phyloP scores from a whole-genome alignment of 2,329 filamentous ascomycete genomes.

The Oidium heveae region DNA sequence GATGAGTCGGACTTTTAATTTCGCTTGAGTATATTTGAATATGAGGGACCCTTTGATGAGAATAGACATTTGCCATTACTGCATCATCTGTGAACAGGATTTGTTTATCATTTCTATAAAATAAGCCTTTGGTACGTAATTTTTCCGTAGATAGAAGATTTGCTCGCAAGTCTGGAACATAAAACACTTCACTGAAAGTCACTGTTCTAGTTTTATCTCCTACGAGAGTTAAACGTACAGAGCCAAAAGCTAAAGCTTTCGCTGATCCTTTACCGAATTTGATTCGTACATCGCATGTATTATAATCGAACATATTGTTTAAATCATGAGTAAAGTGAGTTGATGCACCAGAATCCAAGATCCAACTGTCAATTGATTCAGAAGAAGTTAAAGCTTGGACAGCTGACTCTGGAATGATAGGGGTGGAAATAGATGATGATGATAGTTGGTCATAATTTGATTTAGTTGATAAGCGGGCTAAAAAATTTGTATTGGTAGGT shows the following conservation, averaged over 20 bases:
- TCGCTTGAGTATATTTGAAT: neutral
- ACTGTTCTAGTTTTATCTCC: neutral
- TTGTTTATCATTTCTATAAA: constrained; percentile 1
- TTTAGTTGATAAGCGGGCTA: too few species aligned
- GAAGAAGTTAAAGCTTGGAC: neutral
- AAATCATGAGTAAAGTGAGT: neutral
- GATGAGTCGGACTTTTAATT: neutral
- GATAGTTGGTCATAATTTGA: too few species aligned
- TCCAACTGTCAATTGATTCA: neutral
- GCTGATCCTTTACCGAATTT: constrained; percentile 1
- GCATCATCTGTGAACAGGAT: neutral
- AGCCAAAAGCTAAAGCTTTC: neutral
- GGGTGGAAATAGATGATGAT: too few species aligned
- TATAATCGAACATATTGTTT: neutral
- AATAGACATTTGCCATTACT: neutral
- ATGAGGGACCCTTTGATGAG: neutral
- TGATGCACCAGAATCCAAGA: neutral
- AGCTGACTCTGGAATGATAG: neutral
- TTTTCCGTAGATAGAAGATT: constrained; percentile 1
- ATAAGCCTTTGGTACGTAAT: neutral
- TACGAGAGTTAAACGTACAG: neutral
- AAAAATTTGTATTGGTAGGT: too few species aligned
- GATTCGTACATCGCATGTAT: neutral
- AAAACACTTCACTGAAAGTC: neutral
- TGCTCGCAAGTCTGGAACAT: neutral